Conservation (phyloP, 306 rosid species). For the Cyamopsis tetragonoloba region DNA sequence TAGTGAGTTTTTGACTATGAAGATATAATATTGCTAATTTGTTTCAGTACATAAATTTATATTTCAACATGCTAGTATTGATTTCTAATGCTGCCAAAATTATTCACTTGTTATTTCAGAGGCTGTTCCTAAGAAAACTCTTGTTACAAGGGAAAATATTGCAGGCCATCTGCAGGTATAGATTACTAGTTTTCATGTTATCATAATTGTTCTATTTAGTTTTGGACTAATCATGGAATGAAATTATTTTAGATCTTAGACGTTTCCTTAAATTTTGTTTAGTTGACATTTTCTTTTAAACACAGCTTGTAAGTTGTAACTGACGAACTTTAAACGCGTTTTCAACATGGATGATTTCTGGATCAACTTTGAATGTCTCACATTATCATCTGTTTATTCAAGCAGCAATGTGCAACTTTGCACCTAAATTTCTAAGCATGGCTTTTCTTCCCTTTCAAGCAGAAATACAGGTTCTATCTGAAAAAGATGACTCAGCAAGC, state of each 20-base stretch:
- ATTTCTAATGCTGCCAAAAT: constrained; percentile 24
- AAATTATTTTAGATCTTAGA: constrained; percentile 4
- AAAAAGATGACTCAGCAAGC: constrained; percentile 53
- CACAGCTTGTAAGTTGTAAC: not conserved
- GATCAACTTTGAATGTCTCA: not conserved
- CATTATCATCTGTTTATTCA: not conserved
- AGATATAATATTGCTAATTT: not conserved
- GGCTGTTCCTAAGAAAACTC: constrained; percentile 90
- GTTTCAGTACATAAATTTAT: not conserved
- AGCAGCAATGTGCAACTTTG: not conserved
- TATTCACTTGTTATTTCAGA: constrained; percentile 39
- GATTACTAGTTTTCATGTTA: too few relatives aligned
- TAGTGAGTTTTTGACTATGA: constrained; percentile 45
- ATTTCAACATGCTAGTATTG: not conserved
- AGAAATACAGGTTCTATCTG: constrained; percentile 74
- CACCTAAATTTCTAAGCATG: not conserved
- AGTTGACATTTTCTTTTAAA: not conserved
- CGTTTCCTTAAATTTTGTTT: not conserved
- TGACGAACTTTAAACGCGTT: not conserved
- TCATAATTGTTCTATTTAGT: not conserved
- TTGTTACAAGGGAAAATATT: constrained; percentile 87
- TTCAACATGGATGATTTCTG: not conserved
- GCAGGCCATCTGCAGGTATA: constrained; percentile 89
- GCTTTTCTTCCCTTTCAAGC: constrained; percentile 20
- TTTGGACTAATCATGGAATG: not conserved